These are phyloP conservation scores for Wallacemonas sp. DNA, from an alignment of 208 protist genomes.

Conservation along the genomic window DNA sequence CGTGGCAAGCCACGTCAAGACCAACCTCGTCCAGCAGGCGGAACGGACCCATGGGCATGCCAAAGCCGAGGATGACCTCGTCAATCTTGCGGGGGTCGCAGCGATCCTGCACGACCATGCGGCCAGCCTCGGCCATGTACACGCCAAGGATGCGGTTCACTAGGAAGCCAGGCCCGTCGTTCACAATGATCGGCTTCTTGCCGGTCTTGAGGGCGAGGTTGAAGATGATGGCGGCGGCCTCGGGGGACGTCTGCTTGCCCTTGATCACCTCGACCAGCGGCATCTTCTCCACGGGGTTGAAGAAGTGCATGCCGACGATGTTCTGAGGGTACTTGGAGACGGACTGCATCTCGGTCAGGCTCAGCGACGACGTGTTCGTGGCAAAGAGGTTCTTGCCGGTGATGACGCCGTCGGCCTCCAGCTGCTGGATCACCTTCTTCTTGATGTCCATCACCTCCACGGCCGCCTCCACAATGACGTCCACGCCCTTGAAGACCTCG, in stretches of 20 bases:
- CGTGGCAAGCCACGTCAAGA: conserved; percentile 87
- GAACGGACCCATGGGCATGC: conserved; percentile 93
- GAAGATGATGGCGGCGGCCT: conserved; percentile 76
- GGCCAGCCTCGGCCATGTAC: conserved; percentile 84
- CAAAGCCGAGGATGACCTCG: conserved; percentile 76
- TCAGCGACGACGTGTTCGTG: conserved; percentile 94
- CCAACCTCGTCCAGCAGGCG: conserved; percentile 92
- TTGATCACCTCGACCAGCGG: conserved; percentile 93
- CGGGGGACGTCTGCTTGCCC: conserved; percentile 72
- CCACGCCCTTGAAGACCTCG: conserved; percentile 42
- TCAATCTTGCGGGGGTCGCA: conserved; percentile 71
- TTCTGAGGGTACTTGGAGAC: conserved; percentile 71
- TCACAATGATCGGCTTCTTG: conserved; percentile 93
- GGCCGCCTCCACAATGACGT: conserved; percentile 93
- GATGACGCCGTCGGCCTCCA: conserved; percentile 72
- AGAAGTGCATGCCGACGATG: conserved; percentile 95
- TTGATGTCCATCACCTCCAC: conserved; percentile 93
- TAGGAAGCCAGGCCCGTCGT: conserved; percentile 84
- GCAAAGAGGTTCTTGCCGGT: conserved; percentile 80
- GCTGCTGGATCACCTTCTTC: conserved; percentile 84
- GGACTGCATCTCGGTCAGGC: conserved; percentile 86
- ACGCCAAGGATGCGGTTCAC: conserved; percentile 88
- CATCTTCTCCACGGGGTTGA: conserved; percentile 95
- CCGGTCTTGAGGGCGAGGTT: conserved; percentile 78
- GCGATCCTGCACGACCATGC: conserved; percentile 61